Conservation (phyloP, 176 grass and related monocot genomes). For the Hordeum marinum region DNA sequence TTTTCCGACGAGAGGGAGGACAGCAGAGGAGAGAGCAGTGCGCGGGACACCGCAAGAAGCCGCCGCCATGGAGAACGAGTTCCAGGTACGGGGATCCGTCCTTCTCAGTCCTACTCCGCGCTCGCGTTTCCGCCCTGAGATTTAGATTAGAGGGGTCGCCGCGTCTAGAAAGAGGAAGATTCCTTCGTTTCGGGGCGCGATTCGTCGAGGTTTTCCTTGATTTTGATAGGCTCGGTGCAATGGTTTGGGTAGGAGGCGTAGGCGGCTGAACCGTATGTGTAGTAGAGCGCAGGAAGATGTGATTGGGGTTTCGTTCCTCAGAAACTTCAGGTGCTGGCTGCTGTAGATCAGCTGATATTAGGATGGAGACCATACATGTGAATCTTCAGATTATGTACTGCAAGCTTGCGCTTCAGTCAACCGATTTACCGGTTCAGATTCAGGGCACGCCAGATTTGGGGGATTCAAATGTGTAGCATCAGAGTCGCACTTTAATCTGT, state of each 20-base stretch:
- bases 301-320: not conserved
- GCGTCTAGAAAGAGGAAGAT: not conserved
- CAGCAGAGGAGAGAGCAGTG: not conserved
- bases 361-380: not conserved
- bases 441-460: too few species aligned
- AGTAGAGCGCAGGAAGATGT: too few species aligned
- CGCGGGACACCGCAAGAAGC: not conserved
- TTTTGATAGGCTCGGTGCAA: not conserved
- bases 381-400: not conserved
- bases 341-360: not conserved
- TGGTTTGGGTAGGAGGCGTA: not conserved
- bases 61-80: slow-evolving; percentile 26
- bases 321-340: too few species aligned
- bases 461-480: not conserved
- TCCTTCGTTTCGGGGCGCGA: not conserved
- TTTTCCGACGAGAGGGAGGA: not conserved
- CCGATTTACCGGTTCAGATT: too few species aligned
- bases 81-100: slow-evolving; percentile 23
- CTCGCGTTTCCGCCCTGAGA: not conserved
- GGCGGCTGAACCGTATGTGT: not conserved
- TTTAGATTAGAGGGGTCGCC: not conserved
- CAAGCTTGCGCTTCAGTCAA: too few species aligned
- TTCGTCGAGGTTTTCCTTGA: not conserved
- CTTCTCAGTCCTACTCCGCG: not conserved
- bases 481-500: too few species aligned